Percentiles rank a stretch among this genome's conserved stretches.
Conservation (phyloP, 371 early-diverging fungal genomes). For the Apophysomyces ossiformis region DNA sequence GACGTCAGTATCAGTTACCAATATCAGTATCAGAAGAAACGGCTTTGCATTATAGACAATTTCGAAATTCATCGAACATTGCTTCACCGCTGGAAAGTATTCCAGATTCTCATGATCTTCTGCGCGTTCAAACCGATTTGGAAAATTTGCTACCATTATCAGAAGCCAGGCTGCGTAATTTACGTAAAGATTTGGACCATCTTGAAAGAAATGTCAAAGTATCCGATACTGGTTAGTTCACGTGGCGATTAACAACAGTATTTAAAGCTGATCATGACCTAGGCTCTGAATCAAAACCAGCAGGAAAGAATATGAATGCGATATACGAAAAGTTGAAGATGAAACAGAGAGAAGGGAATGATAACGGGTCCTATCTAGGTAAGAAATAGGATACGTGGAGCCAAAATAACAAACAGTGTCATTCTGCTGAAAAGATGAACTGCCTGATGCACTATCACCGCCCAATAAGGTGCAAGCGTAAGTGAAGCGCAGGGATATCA, state of each 20-base stretch:
- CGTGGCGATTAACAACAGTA: background rate
- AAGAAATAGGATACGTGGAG: slow-evolving; percentile 9
- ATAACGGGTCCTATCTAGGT: slow-evolving; percentile 12
- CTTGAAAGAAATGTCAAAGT: slow-evolving; percentile 29
- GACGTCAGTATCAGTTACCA: slow-evolving; percentile 33
- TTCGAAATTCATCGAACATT: slow-evolving; percentile 16
- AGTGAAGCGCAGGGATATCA: slow-evolving; percentile 8
- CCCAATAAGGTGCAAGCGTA: slow-evolving; percentile 40
- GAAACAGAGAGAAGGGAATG: slow-evolving; percentile 32
- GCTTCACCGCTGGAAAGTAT: slow-evolving; percentile 32
- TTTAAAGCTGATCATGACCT: background rate
- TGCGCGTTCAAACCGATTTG: slow-evolving; percentile 44
- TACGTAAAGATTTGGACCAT: slow-evolving; percentile 35
- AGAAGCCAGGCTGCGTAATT: slow-evolving; percentile 31
- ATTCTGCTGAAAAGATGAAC: slow-evolving; percentile 10
- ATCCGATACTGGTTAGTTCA: slow-evolving; percentile 20
- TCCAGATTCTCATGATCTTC: slow-evolving; percentile 40
- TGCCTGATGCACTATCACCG: slow-evolving; percentile 10
- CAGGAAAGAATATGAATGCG: slow-evolving; percentile 32
- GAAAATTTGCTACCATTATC: slow-evolving; percentile 40
- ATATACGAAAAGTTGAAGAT: slow-evolving; percentile 34
- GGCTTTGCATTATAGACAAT: slow-evolving; percentile 32
- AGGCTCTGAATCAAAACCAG: slow-evolving; percentile 7
- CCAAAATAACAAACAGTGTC: background rate
- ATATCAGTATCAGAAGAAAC: slow-evolving; percentile 39